A percentile compares a stretch with the other conserved stretches of the same genome.
phyloP scores from a whole-genome alignment of 192 early-diverging fungal genomes.

The Chytriomyces hyalinus region DNA sequence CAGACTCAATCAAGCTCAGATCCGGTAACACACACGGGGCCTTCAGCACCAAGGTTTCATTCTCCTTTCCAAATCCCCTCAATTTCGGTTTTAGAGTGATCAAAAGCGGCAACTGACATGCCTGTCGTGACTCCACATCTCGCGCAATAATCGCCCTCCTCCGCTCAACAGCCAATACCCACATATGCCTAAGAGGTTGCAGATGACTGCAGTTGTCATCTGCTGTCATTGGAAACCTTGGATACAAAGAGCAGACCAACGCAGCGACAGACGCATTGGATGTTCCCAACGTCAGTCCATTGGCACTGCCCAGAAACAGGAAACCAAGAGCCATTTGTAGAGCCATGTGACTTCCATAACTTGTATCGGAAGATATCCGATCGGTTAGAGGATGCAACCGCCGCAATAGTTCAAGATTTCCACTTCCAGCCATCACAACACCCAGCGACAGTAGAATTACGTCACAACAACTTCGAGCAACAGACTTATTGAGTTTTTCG shows the following conservation, averaged over 20 bases:
- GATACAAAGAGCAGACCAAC: slow-evolving; percentile 72
- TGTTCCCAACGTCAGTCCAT: slow-evolving; percentile 64
- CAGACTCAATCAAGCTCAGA: slow-evolving; percentile 51
- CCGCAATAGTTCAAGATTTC: slow-evolving; percentile 66
- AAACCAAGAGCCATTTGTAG: slow-evolving; percentile 78
- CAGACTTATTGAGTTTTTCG: slow-evolving; percentile 66
- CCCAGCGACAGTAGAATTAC: slow-evolving; percentile 64
- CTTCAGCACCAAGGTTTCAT: slow-evolving; percentile 39
- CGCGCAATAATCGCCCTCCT: slow-evolving; percentile 69
- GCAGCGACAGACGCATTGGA: slow-evolving; percentile 69
- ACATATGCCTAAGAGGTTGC: slow-evolving; percentile 81
- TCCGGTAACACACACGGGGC: slow-evolving; percentile 70
- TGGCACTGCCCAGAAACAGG: slow-evolving; percentile 76
- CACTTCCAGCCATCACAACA: slow-evolving; percentile 83
- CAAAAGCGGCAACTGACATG: slow-evolving; percentile 63
- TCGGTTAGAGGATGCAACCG: slow-evolving; percentile 63
- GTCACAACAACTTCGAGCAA: slow-evolving; percentile 72
- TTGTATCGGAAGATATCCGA: slow-evolving; percentile 52
- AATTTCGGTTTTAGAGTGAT: slow-evolving; percentile 18
- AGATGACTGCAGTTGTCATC: slow-evolving; percentile 69
- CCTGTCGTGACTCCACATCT: slow-evolving; percentile 62
- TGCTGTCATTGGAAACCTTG: slow-evolving; percentile 60
- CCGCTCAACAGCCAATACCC: slow-evolving; percentile 74
- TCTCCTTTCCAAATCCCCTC: neutral
- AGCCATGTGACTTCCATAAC: slow-evolving; percentile 76